These are phyloP conservation scores for Hyphodiscus hymeniophilus DNA, from an alignment of 495 filamentous ascomycete genomes.

Conservation along the genomic window DNA sequence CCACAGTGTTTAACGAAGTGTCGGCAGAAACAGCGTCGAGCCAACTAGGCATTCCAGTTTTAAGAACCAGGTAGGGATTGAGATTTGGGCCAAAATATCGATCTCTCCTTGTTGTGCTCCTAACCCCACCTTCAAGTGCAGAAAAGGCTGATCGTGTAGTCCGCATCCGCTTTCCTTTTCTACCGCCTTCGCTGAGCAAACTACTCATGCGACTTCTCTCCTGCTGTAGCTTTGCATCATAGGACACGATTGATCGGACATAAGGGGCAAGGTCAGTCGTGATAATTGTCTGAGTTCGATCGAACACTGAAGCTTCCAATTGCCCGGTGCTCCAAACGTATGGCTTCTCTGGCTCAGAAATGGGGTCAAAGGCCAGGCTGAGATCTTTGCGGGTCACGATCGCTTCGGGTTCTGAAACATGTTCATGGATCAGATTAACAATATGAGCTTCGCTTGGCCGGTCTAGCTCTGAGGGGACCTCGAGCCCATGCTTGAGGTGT, in stretches of 20 bases:
- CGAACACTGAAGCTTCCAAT: constrained; percentile 54
- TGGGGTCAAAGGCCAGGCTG: constrained; percentile 48
- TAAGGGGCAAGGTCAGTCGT: constrained; percentile 76
- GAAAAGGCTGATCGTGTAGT: constrained; percentile 74
- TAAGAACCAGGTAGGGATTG: constrained; percentile 53
- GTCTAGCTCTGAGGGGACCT: constrained; percentile 13
- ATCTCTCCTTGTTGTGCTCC: constrained; percentile 64
- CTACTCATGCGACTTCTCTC: constrained; percentile 55
- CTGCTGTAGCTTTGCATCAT: constrained; percentile 61
- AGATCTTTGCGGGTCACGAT: constrained; percentile 33
- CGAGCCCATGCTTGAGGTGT: constrained; percentile 14
- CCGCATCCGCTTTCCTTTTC: constrained; percentile 50
- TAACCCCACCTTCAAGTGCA: constrained; percentile 72
- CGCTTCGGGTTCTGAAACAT: constrained; percentile 2
- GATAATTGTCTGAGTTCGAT: constrained; percentile 55
- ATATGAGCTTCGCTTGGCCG: constrained; percentile 13
- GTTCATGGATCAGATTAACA: constrained; percentile 4
- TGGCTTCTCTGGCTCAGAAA: constrained; percentile 37
- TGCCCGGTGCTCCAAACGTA: constrained; percentile 5
- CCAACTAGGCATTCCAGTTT: constrained; percentile 62
- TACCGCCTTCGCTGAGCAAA: constrained; percentile 41
- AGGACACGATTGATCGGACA: constrained; percentile 67
- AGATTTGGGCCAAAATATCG: constrained; percentile 67
- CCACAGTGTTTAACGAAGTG: neutral
- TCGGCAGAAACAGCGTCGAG: constrained; percentile 30